Base-by-base conservation (phyloP, 2,329 filamentous ascomycete genomes). In the Fusarium bactridioides region DNA sequence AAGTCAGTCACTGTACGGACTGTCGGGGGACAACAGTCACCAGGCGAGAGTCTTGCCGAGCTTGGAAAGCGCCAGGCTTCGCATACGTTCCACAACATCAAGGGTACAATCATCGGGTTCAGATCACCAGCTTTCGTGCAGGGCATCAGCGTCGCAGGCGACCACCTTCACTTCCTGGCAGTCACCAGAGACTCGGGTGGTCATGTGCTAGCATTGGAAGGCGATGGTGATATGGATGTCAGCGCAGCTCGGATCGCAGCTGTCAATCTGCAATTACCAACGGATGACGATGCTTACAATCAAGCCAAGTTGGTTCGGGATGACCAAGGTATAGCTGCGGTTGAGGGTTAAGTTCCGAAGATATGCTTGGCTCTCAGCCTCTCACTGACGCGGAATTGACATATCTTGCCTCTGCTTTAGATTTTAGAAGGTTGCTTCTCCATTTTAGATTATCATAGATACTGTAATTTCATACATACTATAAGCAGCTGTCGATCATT, bases 141-240 rank as follows among this genome's bases (percentile, higher is more conserved):
- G 31, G 71, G 71, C 1, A 51, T 74, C 29, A 74, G 71, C 3
- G 72, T 74, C 15, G 70, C 71, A 3, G 71, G 72, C 1, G 71
- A 69, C 15, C 72, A 74, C 16, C 23, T 74, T 1, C 72, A 74
- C 15, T 74, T 74, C 10, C 16, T 74, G 4, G 35, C 48, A 2
- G 47, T 23, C 1, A 38, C 61, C 2, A 58, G 58, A 40, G 31
- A 69, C 13, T 61, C 19, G 0, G 72, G 72, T 18, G 72, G 72
- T 2, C 72, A 74, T 51, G 55, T 74, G 4, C n/a, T 74, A 10
- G 57, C 50, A 3, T 18, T 69, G 11, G 38, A 72, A 45, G 59
- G 70, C 1, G 55, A 74, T 6, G 53, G 55, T 10, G 37, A 74
- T 1, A 10, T 72, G 21, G 33, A 51, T 1, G 21, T 74, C 8